Conservation (phyloP, 345 rosid species). For the Capsella bursapastoris region DNA sequence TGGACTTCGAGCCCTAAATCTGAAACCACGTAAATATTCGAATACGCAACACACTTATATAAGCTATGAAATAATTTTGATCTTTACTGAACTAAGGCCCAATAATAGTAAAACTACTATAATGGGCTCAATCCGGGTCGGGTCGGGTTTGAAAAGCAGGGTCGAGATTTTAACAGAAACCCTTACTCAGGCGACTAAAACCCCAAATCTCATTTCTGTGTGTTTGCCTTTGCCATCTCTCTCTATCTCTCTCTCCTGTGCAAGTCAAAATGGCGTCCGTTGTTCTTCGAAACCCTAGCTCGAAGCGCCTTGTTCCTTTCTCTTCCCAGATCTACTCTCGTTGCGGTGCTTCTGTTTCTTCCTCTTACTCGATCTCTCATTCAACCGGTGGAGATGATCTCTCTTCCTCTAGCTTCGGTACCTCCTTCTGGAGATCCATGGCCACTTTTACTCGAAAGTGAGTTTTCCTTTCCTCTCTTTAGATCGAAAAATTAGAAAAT, state of each 20-base stretch:
- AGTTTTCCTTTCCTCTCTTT: background rate
- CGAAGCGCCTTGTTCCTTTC: slow-evolving; percentile 48
- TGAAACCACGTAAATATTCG: too few species aligned
- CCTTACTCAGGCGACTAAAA: slow-evolving; percentile 41
- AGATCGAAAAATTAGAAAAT: background rate
- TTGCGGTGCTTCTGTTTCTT: slow-evolving; percentile 38
- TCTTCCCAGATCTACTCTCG: slow-evolving; percentile 49
- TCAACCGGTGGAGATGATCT: slow-evolving; percentile 44
- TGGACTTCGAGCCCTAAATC: too few species aligned
- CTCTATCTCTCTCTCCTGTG: background rate
- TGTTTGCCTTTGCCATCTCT: background rate
- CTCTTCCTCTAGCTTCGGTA: slow-evolving; percentile 34
- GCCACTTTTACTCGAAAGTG: slow-evolving; percentile 89
- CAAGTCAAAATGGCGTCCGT: slow-evolving; percentile 49
- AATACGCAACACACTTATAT: too few species aligned
- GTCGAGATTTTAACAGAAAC: slow-evolving; percentile 31
- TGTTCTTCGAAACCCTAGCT: slow-evolving; percentile 50
- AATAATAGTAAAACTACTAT: background rate
- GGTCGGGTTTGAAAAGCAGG: slow-evolving; percentile 29
- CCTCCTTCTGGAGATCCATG: slow-evolving; percentile 74
- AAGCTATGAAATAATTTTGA: too few species aligned
- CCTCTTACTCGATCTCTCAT: slow-evolving; percentile 45
- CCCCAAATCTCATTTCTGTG: slow-evolving; percentile 30
- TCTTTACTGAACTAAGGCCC: slow-evolving; percentile 22
- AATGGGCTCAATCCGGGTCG: slow-evolving; percentile 35